phyloP scores from a whole-genome alignment of 1,284 basidiomycete species.

The Ustilago vetiveriae region DNA sequence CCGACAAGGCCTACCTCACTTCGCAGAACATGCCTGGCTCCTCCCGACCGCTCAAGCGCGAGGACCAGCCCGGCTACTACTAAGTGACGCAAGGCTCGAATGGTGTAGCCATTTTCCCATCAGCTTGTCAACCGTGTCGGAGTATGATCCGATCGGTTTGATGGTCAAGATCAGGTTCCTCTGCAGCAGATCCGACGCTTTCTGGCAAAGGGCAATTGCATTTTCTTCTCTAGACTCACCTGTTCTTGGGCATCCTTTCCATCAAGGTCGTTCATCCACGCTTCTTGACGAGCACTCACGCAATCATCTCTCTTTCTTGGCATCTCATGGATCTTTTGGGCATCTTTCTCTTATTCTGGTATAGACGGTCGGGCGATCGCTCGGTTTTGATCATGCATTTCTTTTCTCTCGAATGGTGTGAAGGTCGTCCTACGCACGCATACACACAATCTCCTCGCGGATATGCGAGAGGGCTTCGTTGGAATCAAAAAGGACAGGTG shows the following conservation, averaged over 20 bases:
- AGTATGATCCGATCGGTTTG: no score
- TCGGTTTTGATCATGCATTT: slow-evolving; percentile 32
- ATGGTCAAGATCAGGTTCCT: neutral
- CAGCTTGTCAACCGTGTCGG: neutral
- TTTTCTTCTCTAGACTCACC: neutral
- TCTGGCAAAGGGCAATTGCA: neutral
- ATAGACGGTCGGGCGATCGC: slow-evolving; percentile 32
- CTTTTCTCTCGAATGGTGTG: slow-evolving; percentile 18
- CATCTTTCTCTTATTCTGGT: slow-evolving; percentile 12
- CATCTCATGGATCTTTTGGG: slow-evolving; percentile 17
- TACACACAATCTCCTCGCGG: slow-evolving; percentile 43
- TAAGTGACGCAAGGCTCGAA: slow-evolving; percentile 12
- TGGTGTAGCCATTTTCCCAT: slow-evolving; percentile 1
- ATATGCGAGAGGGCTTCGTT: slow-evolving; percentile 55
- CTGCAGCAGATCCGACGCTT: neutral
- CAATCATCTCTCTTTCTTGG: no score
- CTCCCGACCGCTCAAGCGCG: slow-evolving; percentile 46
- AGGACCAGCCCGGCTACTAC: slow-evolving; percentile 51
- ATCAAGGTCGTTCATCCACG: neutral
- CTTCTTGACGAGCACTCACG: slow-evolving; percentile 1
- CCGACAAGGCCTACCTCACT: slow-evolving; percentile 49
- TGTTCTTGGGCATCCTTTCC: neutral
- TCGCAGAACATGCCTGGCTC: slow-evolving; percentile 45
- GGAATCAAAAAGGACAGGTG: slow-evolving; percentile 44
- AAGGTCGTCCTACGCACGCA: neutral